Percentiles rank a stretch among this genome's conserved stretches.
phyloP scores from a whole-genome alignment of 2,329 filamentous ascomycete genomes.

The Lachnellula occidentalis region DNA sequence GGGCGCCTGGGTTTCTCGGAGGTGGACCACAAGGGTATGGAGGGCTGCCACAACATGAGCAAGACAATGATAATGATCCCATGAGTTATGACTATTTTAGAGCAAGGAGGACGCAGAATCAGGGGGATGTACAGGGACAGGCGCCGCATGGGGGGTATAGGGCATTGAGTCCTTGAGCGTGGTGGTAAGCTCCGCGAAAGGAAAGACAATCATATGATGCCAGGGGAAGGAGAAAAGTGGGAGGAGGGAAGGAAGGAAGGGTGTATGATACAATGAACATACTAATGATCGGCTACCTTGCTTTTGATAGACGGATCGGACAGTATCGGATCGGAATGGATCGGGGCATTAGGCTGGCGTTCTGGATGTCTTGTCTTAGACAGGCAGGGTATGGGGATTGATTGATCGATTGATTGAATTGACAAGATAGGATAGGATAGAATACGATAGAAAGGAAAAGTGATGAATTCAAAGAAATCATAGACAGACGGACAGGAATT shows the following conservation, averaged over 20 bases:
- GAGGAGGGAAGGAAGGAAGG: not conserved
- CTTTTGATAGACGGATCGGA: too few relatives aligned
- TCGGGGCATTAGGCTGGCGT: not conserved
- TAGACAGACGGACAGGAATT: too few relatives aligned
- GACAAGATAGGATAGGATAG: not conserved
- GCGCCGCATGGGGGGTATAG: not conserved
- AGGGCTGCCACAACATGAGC: conserved; percentile 46
- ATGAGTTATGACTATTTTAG: conserved; percentile 31
- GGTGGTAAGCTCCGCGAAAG: not conserved
- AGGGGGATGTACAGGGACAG: not conserved
- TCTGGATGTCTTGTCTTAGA: not conserved
- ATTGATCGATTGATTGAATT: not conserved
- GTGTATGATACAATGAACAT: too few relatives aligned
- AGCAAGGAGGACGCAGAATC: conserved; percentile 9
- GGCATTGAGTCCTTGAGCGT: not conserved
- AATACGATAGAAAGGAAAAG: too few relatives aligned
- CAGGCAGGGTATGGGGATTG: too few relatives aligned
- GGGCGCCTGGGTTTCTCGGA: conserved; percentile 48
- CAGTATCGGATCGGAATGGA: too few relatives aligned
- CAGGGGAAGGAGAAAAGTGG: not conserved
- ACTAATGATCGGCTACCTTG: too few relatives aligned
- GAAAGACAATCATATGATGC: not conserved
- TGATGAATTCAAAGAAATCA: too few relatives aligned
- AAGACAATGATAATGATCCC: conserved; percentile 23
- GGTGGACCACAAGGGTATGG: conserved; percentile 57